These are phyloP conservation scores for Boletus pseudo-olivaceus DNA, from an alignment of 768 basidiomycete genomes.

Conservation along the genomic window DNA sequence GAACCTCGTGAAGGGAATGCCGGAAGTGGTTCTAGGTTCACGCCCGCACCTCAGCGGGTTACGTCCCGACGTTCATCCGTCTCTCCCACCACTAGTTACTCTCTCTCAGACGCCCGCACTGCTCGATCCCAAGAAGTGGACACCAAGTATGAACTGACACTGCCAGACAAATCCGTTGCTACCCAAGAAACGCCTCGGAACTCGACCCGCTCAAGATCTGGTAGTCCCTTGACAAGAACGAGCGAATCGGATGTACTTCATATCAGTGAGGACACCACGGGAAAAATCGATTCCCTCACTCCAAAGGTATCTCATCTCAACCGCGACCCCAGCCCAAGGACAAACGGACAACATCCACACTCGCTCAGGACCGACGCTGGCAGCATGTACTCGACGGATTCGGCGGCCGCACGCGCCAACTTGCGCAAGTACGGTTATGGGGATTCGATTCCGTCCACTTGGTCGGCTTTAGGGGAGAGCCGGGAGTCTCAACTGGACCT, in stretches of 20 bases:
- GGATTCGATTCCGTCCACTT: conserved; percentile 21
- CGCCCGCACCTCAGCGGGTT: conserved; percentile 18
- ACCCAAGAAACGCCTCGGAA: not conserved
- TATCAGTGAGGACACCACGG: not conserved
- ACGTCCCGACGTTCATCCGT: conserved; percentile 11
- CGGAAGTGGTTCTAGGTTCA: conserved; percentile 17
- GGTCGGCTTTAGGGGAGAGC: conserved; percentile 14
- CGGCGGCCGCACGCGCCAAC: conserved; percentile 20
- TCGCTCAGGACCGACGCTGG: conserved; percentile 13
- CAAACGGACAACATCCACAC: not conserved
- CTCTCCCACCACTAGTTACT: not conserved
- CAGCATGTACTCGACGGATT: conserved; percentile 27
- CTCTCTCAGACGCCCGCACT: not conserved
- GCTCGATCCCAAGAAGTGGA: not conserved
- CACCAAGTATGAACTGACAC: not conserved
- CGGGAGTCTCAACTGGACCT: conserved; percentile 18
- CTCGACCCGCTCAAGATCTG: not conserved
- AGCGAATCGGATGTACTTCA: not conserved
- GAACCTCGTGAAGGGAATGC: not conserved
- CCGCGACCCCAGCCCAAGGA: not conserved
- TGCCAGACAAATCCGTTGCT: not conserved
- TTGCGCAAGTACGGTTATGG: conserved; percentile 24
- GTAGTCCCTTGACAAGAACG: not conserved
- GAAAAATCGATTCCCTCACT: not conserved
- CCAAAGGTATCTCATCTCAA: conserved; percentile 8